A percentile compares a stretch with the other conserved stretches of the same genome.
phyloP scores from a whole-genome alignment of 2,329 filamentous ascomycete species.

The Coleophoma cylindrospora region DNA sequence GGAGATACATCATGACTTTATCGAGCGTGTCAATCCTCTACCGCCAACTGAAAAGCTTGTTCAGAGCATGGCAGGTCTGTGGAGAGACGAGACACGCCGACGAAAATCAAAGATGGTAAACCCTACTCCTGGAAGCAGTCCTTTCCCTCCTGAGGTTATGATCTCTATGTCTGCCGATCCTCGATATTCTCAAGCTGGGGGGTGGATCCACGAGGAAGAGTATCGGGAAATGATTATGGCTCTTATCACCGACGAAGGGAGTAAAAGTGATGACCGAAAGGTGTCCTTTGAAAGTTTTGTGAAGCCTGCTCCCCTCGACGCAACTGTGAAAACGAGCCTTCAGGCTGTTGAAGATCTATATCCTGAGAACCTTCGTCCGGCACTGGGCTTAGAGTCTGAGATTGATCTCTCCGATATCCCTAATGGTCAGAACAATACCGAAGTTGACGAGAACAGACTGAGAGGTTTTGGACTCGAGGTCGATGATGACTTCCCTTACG shows the following conservation, averaged over 20 bases:
- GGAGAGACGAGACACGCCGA: slow-evolving; percentile 82
- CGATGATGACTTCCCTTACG: slow-evolving; percentile 42
- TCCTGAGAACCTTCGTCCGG: slow-evolving; percentile 55
- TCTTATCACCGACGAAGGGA: slow-evolving; percentile 60
- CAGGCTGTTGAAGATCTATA: slow-evolving; percentile 87
- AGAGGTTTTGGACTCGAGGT: slow-evolving; percentile 33
- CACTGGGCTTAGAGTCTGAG: slow-evolving; percentile 30
- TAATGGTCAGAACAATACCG: slow-evolving; percentile 16
- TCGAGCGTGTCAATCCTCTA: slow-evolving; percentile 63
- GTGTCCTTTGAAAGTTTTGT: slow-evolving; percentile 64
- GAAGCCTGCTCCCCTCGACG: slow-evolving; percentile 44
- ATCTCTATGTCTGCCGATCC: slow-evolving; percentile 85
- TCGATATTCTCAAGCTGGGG: slow-evolving; percentile 64
- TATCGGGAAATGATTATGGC: slow-evolving; percentile 60
- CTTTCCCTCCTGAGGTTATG: slow-evolving; percentile 76
- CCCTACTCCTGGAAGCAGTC: slow-evolving; percentile 59
- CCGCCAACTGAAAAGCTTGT: slow-evolving; percentile 74
- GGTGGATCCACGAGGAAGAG: slow-evolving; percentile 91
- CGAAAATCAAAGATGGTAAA: slow-evolving; percentile 69
- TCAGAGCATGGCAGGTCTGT: slow-evolving; percentile 88
- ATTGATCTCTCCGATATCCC: slow-evolving; percentile 2
- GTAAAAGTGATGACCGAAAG: slow-evolving; percentile 35
- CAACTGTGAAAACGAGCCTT: slow-evolving; percentile 66
- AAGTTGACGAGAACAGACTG: slow-evolving; percentile 62
- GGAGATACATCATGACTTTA: slow-evolving; percentile 81